Base-by-base conservation (phyloP, 768 basidiomycete species). In the Serendipita sp. region DNA sequence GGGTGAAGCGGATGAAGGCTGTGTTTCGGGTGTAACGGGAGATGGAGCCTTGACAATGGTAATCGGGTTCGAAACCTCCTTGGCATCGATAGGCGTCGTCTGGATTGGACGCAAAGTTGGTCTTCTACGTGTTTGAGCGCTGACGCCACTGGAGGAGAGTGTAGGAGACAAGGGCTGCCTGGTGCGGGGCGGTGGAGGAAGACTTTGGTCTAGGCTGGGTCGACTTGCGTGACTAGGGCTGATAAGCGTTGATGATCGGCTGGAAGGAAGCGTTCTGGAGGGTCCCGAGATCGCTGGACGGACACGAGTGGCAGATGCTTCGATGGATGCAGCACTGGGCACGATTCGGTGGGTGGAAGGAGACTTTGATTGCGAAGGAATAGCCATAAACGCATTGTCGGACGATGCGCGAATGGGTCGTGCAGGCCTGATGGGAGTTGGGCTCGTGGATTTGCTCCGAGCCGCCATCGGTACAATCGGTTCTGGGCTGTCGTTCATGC, bases 11-110 rank as follows among this genome's bases (percentile, higher is more conserved):
- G 55, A 60, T 23, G 55, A 60, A 23, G 55, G 55, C 34, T 60
- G 55, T 31, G 55, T 60, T n/a, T 60, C 55, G 55, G 55, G 55
- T 36, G 55, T 60, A 10, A 60, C 55, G 55, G 55, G 55, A 23
- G 55, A 60, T 36, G 55, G 27, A 29, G 23, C 23, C 55, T 60
- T 60, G 27, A 31, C n/a, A 29, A n/a, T 5, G 29, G n/a, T 50
- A 40, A 40, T 13, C 13, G 37, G 37, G 48, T 8, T 50, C 6
- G 48, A 50, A 18, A 50, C 4, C 18, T 60, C 16, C 34, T n/a
- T 60, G 23, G 23, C n/a, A n/a, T 23, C 33, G 34, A 60, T 36
- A 27, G 55, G 55, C 3, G 55, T 60, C 3, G 55, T 60, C n/a
- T 60, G 55, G 10, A 60, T 31, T n/a, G 55, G 55, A 18, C 34